These are phyloP conservation scores for Podospora australis DNA, from an alignment of 495 filamentous ascomycete genomes.

Conservation along the genomic window DNA sequence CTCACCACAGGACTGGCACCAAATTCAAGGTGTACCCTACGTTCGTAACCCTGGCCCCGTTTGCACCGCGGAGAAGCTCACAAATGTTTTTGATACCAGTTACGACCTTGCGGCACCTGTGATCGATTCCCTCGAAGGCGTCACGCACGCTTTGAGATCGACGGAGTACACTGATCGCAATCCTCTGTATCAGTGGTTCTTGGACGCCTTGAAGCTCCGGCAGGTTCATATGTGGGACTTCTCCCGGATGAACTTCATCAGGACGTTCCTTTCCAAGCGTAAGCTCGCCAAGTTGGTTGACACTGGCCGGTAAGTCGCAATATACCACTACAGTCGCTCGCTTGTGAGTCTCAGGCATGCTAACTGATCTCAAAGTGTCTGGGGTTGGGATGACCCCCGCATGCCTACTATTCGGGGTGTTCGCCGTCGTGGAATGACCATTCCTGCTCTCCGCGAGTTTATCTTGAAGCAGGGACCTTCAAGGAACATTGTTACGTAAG, in stretches of 20 bases:
- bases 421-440: slow-evolving; percentile 81
- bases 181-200: slow-evolving; percentile 94
- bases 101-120: slow-evolving; percentile 78
- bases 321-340: too few species aligned
- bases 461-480: slow-evolving; percentile 89
- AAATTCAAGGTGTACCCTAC: slow-evolving; percentile 95
- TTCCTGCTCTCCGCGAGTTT: slow-evolving; percentile 81
- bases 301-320: too few species aligned
- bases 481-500: slow-evolving; percentile 66
- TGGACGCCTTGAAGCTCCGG: slow-evolving; percentile 77
- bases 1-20: slow-evolving; percentile 80
- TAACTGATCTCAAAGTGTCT: too few species aligned
- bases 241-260: slow-evolving; percentile 91
- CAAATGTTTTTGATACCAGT: background rate
- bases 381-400: slow-evolving; percentile 93
- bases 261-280: slow-evolving; percentile 61
- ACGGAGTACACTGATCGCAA: slow-evolving; percentile 98
- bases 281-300: slow-evolving; percentile 94
- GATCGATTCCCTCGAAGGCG: slow-evolving; percentile 82
- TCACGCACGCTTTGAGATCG: slow-evolving; percentile 90
- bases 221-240: slow-evolving; percentile 97
- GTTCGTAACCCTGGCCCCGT: slow-evolving; percentile 58
- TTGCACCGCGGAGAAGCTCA: background rate
- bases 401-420: slow-evolving; percentile 92
- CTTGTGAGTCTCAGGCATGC: too few species aligned